Percentiles rank a stretch among this genome's conserved stretches.
These are phyloP conservation scores for Aspergillus avenaceus DNA, from an alignment of 495 filamentous ascomycete genomes.

Conservation along the genomic window DNA sequence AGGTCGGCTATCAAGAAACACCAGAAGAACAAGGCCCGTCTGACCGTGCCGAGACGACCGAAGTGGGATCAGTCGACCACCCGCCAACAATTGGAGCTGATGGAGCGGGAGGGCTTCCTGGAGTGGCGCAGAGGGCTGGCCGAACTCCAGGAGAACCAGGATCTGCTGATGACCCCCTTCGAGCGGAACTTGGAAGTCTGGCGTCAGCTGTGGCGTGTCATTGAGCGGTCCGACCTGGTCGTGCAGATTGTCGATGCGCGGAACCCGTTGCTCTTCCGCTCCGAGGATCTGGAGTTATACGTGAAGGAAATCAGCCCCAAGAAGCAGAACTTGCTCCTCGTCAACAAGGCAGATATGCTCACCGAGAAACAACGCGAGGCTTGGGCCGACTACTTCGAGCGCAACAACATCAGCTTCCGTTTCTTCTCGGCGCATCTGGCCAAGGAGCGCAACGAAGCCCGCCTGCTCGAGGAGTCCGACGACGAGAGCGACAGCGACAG, in stretches of 20 bases:
- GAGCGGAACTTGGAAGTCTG: constrained; percentile 98
- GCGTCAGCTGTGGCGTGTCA: constrained; percentile 97
- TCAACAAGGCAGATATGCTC: constrained; percentile 99
- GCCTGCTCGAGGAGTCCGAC: constrained; percentile 43
- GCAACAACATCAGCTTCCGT: constrained; percentile 75
- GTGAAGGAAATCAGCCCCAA: constrained; percentile 84
- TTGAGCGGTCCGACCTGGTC: constrained; percentile 91
- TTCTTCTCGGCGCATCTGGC: constrained; percentile 96
- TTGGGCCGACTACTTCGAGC: constrained; percentile 88
- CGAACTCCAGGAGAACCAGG: constrained; percentile 86
- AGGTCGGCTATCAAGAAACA: constrained; percentile 73
- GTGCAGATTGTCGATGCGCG: constrained; percentile 98
- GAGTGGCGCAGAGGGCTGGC: constrained; percentile 89
- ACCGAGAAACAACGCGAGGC: constrained; percentile 73
- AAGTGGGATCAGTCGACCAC: constrained; percentile 84
- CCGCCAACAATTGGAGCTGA: constrained; percentile 69
- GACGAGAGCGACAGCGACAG: constrained; percentile 49
- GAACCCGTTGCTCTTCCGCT: constrained; percentile 91
- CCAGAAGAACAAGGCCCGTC: constrained; percentile 62
- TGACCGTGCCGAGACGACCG: constrained; percentile 89
- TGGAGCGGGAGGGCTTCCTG: constrained; percentile 77
- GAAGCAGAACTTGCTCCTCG: constrained; percentile 88
- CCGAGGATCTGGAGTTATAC: constrained; percentile 88
- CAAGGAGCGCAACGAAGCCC: constrained; percentile 77
- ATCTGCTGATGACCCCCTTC: constrained; percentile 96